Evolutionary conservation across 1,284 basidiomycete genomes (phyloP), one percentile per base, ranked within the genome.

Genomic region (Flammula alnicola): DNA sequence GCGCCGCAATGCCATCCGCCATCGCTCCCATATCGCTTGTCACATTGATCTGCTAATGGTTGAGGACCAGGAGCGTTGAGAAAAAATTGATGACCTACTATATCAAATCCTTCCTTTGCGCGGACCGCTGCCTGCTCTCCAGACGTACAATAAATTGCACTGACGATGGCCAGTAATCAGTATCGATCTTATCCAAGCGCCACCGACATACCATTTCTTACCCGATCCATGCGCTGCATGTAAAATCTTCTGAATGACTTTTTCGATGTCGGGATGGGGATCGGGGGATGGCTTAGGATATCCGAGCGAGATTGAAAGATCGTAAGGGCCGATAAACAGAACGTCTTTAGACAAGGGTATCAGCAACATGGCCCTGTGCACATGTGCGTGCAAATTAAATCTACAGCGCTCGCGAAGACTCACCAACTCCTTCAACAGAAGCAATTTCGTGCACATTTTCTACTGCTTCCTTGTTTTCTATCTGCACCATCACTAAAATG

Each of bases 261-360:
- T 70, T 60, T 89, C 84, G 4, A 84, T 77, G 1, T 81, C 76
- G 0, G 83, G 79, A 55, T 84, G 80, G 1, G 81, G 81, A 58
- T 86, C 79, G 0, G 83, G 84, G 17, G 75, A 75, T 12, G 84
- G 84, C 10, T 80, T 64, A 1, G 80, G 75, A 59, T 77, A 81
- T 25, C 83, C 83, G 20, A 84, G 69, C 1, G 77, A 73, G 37
- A 83, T 73, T 3, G 84, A 84, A 35, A 87, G 74, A 60, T 87
- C 85, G 55, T 80, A 87, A 3, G 85, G 84, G 8, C 86, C 86
- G 48, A 89, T 81, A 69, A 88, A 86, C 9, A 73, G 54, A 7
- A 65, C 67, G 54, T 74, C 71, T 68, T 60, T n/a, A n/a, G n/a
- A n/a, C n/a, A n/a, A n/a, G n/a, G n/a, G n/a, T n/a, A n/a, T n/a